These are phyloP conservation scores for Urochloa ruziziensis DNA, from an alignment of 176 grass and related monocot species.

Conservation along the genomic window DNA sequence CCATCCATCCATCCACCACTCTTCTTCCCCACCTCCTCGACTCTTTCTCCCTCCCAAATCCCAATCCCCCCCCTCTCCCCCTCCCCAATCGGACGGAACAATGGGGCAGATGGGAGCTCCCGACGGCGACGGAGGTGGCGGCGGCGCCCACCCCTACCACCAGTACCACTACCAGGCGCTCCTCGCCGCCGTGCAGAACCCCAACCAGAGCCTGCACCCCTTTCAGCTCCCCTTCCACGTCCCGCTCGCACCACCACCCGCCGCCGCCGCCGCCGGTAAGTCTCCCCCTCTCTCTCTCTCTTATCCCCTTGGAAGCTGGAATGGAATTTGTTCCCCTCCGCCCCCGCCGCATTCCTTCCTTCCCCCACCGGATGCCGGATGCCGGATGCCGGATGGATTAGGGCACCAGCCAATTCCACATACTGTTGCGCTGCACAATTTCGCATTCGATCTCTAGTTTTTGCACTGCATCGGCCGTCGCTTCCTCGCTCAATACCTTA, in stretches of 20 bases:
- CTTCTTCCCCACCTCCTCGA: too few relatives aligned
- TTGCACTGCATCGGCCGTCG: too few relatives aligned
- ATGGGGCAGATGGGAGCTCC: conserved; percentile 24
- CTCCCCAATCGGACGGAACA: too few relatives aligned
- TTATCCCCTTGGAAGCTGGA: too few relatives aligned
- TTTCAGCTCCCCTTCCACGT: conserved; percentile 31
- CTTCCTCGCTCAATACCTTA: too few relatives aligned
- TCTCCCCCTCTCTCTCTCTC: neutral
- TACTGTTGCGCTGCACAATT: neutral
- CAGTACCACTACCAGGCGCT: conserved; percentile 52
- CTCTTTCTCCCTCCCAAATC: neutral
- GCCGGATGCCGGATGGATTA: neutral
- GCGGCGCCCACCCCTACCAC: neutral
- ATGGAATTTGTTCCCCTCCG: too few relatives aligned
- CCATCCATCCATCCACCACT: neutral
- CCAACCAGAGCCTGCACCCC: conserved; percentile 29
- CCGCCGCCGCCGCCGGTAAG: conserved; percentile 38
- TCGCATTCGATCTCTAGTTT: neutral
- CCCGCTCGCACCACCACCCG: neutral
- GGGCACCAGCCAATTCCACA: neutral
- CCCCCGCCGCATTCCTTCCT: neutral
- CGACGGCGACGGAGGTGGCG: conserved; percentile 19
- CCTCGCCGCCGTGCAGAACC: conserved; percentile 42
- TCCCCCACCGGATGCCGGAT: neutral
- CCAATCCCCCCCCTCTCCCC: too few relatives aligned